Evolutionary conservation across 352 stramenopile genomes (phyloP).

Genomic region (Globisporangium radiosum): DNA sequence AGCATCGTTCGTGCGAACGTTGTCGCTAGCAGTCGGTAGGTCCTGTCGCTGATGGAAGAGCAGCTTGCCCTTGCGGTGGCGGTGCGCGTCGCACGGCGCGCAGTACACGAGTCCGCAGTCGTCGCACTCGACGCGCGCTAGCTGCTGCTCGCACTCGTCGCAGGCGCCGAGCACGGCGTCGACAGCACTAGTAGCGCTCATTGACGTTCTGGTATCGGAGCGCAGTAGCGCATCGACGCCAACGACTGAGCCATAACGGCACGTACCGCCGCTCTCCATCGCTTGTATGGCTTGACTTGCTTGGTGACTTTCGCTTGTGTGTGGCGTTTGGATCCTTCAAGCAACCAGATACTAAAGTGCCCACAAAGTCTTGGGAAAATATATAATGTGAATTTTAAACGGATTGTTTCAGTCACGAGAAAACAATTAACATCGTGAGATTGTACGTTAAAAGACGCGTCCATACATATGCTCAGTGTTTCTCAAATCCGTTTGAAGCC

Average conservation of each 20-base stretch:
- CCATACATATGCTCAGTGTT: no score
- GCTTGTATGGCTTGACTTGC: no score
- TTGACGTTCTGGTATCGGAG: background rate
- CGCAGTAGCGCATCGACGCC: slow-evolving; percentile 20
- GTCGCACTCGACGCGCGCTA: slow-evolving; percentile 42
- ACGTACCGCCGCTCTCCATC: slow-evolving; percentile 17
- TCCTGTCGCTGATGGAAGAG: slow-evolving; percentile 45
- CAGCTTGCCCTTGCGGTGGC: slow-evolving; percentile 83
- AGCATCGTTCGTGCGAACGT: no score
- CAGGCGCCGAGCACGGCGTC: slow-evolving; percentile 20
- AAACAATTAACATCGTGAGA: no score
- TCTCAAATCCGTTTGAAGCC: no score
- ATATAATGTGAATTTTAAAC: no score
- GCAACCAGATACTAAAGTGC: no score
- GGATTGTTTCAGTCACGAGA: no score
- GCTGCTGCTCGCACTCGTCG: slow-evolving; percentile 65
- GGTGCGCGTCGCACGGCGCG: slow-evolving; percentile 44
- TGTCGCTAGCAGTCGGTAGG: slow-evolving; percentile 2
- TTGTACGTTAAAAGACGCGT: no score
- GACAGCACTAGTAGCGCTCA: background rate
- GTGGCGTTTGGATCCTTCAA: background rate
- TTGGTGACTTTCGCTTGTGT: no score
- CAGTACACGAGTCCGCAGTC: slow-evolving; percentile 79
- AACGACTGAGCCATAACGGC: slow-evolving; percentile 38
- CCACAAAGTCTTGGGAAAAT: no score